A percentile compares a stretch with the other conserved stretches of the same genome.
Conservation (phyloP, 108 stramenopile genomes). For the Schizochytrium sp. region DNA sequence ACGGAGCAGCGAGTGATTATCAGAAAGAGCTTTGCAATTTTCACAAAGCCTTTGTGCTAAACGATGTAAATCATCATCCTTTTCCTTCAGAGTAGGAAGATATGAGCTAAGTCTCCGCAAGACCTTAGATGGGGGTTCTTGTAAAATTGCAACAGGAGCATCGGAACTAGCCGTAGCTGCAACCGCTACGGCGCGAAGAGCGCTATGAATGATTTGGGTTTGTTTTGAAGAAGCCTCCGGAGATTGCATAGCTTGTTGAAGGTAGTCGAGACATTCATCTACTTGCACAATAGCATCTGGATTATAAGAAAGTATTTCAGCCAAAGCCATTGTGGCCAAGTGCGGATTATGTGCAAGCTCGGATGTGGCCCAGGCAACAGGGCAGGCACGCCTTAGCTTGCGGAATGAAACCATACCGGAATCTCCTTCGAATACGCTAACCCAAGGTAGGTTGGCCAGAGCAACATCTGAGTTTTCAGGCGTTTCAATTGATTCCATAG, state of each 20-base stretch:
- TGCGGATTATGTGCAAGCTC: neutral
- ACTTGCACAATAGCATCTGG: neutral
- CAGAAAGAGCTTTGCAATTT: neutral
- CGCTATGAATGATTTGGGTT: neutral
- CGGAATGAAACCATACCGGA: neutral
- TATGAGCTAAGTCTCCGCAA: neutral
- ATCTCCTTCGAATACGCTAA: neutral
- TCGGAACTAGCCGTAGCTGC: neutral
- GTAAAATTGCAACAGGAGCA: neutral
- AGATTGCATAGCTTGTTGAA: neutral
- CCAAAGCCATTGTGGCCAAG: neutral
- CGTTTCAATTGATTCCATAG: neutral
- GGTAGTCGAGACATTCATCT: neutral
- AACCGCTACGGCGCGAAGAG: neutral
- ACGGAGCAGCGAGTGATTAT: constrained; percentile 4
- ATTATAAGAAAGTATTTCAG: neutral
- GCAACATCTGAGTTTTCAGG: neutral
- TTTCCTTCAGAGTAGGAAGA: neutral
- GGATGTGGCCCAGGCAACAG: neutral
- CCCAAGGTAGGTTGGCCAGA: neutral
- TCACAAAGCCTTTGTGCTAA: neutral
- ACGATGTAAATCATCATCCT: neutral
- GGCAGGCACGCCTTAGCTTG: neutral
- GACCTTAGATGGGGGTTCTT: neutral
- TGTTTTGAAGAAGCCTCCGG: constrained; percentile 19